Conservation (phyloP, 169 alveolate species). For the Blepharisma undulans region DNA sequence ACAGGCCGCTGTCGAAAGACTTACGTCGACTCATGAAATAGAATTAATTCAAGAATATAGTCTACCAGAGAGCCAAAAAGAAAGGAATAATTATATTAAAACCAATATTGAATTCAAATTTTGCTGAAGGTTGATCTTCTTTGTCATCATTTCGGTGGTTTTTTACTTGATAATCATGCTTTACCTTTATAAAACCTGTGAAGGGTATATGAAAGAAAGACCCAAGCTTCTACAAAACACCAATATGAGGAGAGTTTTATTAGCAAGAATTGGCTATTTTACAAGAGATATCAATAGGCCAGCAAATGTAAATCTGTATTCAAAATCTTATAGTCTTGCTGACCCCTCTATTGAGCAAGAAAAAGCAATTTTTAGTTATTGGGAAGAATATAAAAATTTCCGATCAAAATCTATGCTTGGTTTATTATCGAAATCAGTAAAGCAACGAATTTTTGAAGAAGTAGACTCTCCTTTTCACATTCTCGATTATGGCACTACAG, state of each 20-base stretch:
- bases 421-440: not conserved
- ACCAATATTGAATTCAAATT: not conserved
- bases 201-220: not conserved
- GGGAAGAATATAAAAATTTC: not conserved
- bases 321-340: not conserved
- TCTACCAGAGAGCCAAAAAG: not conserved
- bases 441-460: not conserved
- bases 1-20: not conserved
- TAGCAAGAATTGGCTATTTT: not conserved
- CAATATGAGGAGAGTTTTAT: not conserved
- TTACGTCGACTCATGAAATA: not conserved
- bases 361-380: not conserved
- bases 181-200: not conserved
- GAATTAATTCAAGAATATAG: not conserved
- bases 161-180: no score
- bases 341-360: not conserved
- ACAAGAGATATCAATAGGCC: not conserved
- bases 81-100: no score
- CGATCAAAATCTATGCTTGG: not conserved
- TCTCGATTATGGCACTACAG: not conserved
- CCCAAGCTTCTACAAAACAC: not conserved
- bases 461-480: not conserved
- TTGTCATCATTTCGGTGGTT: not conserved
- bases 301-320: not conserved
- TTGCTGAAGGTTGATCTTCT: not conserved